Percentiles rank a stretch among this genome's conserved stretches.
phyloP scores from a whole-genome alignment of 305 asterid species.

The Fraxinus baroniana region DNA sequence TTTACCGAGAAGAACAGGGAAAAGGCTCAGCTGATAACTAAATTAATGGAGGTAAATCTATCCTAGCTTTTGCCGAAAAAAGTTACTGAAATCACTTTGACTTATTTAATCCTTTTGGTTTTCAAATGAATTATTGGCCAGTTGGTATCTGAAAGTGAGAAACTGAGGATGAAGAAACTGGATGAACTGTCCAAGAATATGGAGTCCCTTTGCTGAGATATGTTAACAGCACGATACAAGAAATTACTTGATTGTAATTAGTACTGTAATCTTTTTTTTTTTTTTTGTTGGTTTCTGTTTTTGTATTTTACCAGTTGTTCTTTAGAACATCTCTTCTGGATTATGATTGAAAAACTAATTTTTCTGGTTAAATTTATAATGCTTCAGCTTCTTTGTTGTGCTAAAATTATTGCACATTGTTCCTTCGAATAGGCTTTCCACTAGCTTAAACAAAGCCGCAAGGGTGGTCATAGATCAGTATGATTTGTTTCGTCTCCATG shows the following conservation, averaged over 20 bases:
- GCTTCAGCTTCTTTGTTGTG: background rate
- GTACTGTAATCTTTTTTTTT: conserved; percentile 20
- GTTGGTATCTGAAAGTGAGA: conserved; percentile 84
- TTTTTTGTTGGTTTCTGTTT: conserved; percentile 13
- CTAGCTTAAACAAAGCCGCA: background rate
- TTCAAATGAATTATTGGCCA: conserved; percentile 29
- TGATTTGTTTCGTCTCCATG: background rate
- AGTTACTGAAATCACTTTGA: background rate
- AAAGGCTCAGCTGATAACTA: conserved; percentile 59
- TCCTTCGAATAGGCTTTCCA: background rate
- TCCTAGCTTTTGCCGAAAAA: background rate
- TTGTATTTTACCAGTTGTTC: background rate
- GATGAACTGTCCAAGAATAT: conserved; percentile 78
- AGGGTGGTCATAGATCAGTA: background rate
- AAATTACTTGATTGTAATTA: conserved; percentile 10
- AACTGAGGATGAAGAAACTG: conserved; percentile 62
- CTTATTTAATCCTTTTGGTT: background rate
- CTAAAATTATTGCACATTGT: background rate
- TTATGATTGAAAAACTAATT: background rate
- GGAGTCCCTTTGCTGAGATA: conserved; percentile 41
- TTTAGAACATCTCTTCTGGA: background rate
- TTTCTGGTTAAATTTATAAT: background rate
- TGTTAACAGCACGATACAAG: background rate
- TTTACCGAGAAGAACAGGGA: conserved; percentile 71
- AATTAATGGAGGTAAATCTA: conserved; percentile 57